phyloP scores from a whole-genome alignment of 495 filamentous ascomycete species.

The Tuber borchii region DNA sequence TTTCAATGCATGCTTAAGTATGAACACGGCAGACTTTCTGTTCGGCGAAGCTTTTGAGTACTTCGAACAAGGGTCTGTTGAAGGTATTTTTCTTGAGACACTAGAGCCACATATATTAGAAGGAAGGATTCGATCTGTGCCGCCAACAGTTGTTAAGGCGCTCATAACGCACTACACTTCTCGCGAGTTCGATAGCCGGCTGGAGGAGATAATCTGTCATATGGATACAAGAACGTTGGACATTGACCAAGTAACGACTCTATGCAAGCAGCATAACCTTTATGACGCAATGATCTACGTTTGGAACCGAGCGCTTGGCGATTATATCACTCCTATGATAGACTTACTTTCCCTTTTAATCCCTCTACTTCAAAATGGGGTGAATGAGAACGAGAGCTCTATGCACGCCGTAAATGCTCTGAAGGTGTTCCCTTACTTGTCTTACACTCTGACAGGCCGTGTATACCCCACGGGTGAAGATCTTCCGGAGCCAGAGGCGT shows the following conservation, averaged over 20 bases:
- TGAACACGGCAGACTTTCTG: constrained; percentile 70
- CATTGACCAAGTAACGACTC: constrained; percentile 80
- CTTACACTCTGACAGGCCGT: constrained; percentile 83
- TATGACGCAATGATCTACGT: constrained; percentile 96
- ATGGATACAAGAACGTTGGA: constrained; percentile 87
- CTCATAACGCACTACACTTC: constrained; percentile 72
- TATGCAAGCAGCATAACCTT: constrained; percentile 83
- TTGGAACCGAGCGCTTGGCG: constrained; percentile 82
- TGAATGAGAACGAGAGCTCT: constrained; percentile 48
- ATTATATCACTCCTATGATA: constrained; percentile 84
- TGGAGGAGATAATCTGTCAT: constrained; percentile 94
- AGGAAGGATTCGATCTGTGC: constrained; percentile 64
- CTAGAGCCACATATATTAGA: constrained; percentile 81
- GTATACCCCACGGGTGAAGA: constrained; percentile 78
- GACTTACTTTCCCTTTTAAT: constrained; percentile 71
- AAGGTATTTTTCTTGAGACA: constrained; percentile 74
- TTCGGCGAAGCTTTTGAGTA: constrained; percentile 85
- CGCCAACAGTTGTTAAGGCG: constrained; percentile 77
- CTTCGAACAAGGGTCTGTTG: constrained; percentile 69
- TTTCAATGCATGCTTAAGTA: constrained; percentile 71
- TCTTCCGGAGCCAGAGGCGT: constrained; percentile 61
- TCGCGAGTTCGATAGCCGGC: constrained; percentile 60
- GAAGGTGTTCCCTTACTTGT: constrained; percentile 92
- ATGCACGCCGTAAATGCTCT: constrained; percentile 60
- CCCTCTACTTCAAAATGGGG: constrained; percentile 51